Conservation (phyloP, 441 rosid genomes). For the Gossypium davidsonii region DNA sequence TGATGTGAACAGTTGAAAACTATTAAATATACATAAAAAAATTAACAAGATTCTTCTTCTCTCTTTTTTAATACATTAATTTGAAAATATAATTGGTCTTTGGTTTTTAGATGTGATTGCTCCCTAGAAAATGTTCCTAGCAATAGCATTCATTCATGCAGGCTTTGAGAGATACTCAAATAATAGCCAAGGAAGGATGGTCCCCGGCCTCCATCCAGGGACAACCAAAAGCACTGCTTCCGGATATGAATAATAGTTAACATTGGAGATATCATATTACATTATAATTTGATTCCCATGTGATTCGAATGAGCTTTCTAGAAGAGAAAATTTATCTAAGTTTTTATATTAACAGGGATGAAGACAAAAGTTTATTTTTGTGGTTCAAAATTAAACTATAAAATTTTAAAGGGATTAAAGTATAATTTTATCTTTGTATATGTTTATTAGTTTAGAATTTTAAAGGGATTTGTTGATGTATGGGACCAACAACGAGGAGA, state of each 20-base stretch:
- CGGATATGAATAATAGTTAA: neutral
- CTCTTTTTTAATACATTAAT: neutral
- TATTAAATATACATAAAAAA: neutral
- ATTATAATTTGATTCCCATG: conserved; percentile 19
- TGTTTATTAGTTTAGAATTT: too few relatives aligned
- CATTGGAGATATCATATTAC: too few relatives aligned
- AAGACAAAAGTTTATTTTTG: too few relatives aligned
- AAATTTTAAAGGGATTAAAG: too few relatives aligned
- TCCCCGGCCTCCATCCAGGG: conserved; percentile 12
- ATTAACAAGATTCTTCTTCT: neutral
- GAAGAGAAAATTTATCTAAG: conserved; percentile 25
- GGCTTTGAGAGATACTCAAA: conserved; percentile 3
- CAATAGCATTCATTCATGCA: neutral
- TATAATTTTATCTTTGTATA: too few relatives aligned
- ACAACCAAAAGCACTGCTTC: neutral
- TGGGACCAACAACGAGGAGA: too few relatives aligned
- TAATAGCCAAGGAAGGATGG: neutral
- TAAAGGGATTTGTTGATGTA: too few relatives aligned
- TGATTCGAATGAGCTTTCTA: conserved; percentile 22
- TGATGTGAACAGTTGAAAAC: conserved; percentile 14
- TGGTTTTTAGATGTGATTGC: conserved; percentile 3
- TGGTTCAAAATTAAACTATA: too few relatives aligned
- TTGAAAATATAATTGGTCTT: neutral
- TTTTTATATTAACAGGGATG: conserved; percentile 2
- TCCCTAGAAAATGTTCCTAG: neutral